Base-by-base conservation (phyloP, 2,329 filamentous ascomycete species). In the Xylariomycetidae sp. region DNA sequence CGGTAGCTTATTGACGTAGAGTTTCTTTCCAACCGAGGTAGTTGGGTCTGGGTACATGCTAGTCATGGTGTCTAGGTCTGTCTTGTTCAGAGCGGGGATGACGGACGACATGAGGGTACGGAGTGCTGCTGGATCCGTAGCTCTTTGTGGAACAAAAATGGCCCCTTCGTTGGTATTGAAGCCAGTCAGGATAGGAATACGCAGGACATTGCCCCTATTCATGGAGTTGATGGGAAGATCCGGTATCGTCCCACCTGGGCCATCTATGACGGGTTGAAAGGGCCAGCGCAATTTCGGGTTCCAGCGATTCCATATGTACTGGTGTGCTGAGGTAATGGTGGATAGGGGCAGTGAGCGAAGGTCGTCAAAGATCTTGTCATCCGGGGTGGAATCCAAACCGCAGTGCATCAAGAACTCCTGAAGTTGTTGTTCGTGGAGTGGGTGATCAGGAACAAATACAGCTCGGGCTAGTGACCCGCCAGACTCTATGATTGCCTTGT, bases 81-180 rank as follows among this genome's bases (percentile, higher is more conserved):
- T 47, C 0, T 56, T 40, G 3, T 64, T 62, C 11, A 85, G 59
- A 3, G 64, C 61, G 0, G 82, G 82, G 10, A 87, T 68, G 8
- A 88, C 68, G 0, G 58, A 63, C 0, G 58, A 53, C 64, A 85
- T 85, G 56, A 86, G 85, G 3, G 54, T 38, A 3, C 64, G 64
- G 51, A 85, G 82, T 9, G 79, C 67, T 0, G 54, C 58, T 9
- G 69, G 60, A 3, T 62, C 63, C 11, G 64, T 58, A 33, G 72
- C 64, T 6, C 54, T 46, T 11, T 62, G 54, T 0, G 79, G 72
- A 1, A 85, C 72, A 50, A 86, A 87, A 23, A 67, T 54, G 1
- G 77, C 70, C 12, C 82, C 83, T 54, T 88, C 83, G 48, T 86
- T 79, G 25, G 76, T 74, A 56, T 80, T 81, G 63, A 80, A 87